phyloP scores from a whole-genome alignment of 2,329 filamentous ascomycete species.

The Grosmannia serpens region DNA sequence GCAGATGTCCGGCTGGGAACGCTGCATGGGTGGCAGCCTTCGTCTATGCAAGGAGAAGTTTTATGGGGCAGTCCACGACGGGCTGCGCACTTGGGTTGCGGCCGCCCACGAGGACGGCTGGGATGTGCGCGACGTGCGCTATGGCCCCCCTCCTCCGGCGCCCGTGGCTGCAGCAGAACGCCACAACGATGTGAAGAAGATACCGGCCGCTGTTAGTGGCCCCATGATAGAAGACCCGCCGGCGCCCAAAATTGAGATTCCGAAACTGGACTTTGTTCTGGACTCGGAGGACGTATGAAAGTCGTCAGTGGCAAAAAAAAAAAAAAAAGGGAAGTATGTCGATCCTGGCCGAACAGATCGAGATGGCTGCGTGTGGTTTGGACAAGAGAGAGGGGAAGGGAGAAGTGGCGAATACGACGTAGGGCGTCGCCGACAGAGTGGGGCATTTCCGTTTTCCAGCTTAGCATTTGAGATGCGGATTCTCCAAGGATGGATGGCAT shows the following conservation, averaged over 20 bases:
- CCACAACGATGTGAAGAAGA: constrained; percentile 4
- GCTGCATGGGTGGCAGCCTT: constrained; percentile 71
- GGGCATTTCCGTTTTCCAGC: too few relatives aligned
- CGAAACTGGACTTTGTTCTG: constrained; percentile 41
- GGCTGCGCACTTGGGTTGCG: constrained; percentile 77
- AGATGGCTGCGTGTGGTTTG: too few relatives aligned
- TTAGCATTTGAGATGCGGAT: too few relatives aligned
- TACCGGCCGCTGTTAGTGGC: constrained; percentile 12
- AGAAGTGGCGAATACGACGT: too few relatives aligned
- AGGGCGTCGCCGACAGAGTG: too few relatives aligned
- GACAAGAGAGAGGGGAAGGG: too few relatives aligned
- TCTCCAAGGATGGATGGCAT: too few relatives aligned
- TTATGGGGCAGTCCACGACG: constrained; percentile 84
- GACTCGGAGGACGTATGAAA: constrained; percentile 17
- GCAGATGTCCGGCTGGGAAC: constrained; percentile 79
- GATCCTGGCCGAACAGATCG: background rate
- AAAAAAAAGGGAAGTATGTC: background rate
- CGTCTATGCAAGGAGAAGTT: constrained; percentile 97
- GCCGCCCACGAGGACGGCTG: constrained; percentile 82
- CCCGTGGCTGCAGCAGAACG: background rate
- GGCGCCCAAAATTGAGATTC: constrained; percentile 51
- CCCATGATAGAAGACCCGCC: constrained; percentile 32
- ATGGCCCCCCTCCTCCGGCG: constrained; percentile 42
- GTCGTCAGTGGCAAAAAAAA: background rate
- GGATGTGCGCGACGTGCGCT: constrained; percentile 71